Evolutionary conservation across 2,329 filamentous ascomycete species (phyloP).

Genomic region (Cryoendolithus antarcticus): DNA sequence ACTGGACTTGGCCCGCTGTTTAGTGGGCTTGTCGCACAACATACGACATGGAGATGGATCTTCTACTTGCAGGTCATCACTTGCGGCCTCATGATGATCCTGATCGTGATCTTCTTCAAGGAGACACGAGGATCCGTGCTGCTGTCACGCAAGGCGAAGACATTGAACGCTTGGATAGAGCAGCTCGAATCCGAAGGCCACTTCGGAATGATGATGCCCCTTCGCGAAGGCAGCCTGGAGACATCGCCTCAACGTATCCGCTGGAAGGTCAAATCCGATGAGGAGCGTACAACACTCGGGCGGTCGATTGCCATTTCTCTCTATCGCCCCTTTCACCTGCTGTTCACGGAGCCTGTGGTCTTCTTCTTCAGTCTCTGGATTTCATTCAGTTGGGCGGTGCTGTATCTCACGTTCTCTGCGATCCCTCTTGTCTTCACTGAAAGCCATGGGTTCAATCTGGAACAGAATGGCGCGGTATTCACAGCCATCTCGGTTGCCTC

Average conservation of each 20-base stretch:
- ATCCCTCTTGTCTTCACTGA: constrained; percentile 64
- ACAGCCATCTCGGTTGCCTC: constrained; percentile 57
- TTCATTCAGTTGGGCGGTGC: constrained; percentile 75
- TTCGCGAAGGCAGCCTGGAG: constrained; percentile 17
- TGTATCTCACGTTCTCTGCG: constrained; percentile 74
- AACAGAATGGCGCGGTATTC: constrained; percentile 62
- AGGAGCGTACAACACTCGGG: constrained; percentile 55
- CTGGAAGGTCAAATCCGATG: constrained; percentile 70
- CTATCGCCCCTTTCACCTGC: constrained; percentile 64
- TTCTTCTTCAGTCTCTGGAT: constrained; percentile 87
- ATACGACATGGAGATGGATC: constrained; percentile 68
- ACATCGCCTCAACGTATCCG: constrained; percentile 43
- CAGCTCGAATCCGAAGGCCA: constrained; percentile 54
- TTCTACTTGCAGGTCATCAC: constrained; percentile 76
- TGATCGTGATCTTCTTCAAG: constrained; percentile 58
- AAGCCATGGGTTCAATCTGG: constrained; percentile 54
- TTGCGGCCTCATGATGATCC: constrained; percentile 48
- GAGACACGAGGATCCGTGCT: constrained; percentile 76
- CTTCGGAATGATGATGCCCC: constrained; percentile 39
- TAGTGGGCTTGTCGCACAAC: constrained; percentile 54
- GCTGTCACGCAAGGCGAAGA: constrained; percentile 59
- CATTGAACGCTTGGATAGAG: constrained; percentile 69
- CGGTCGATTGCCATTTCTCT: constrained; percentile 64
- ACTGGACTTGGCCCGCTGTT: constrained; percentile 69
- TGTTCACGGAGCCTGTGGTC: constrained; percentile 64